A percentile compares a stretch with the other conserved stretches of the same genome.
Conservation (phyloP, 208 protist genomes). For the Acanthamoeba castellanii region DNA sequence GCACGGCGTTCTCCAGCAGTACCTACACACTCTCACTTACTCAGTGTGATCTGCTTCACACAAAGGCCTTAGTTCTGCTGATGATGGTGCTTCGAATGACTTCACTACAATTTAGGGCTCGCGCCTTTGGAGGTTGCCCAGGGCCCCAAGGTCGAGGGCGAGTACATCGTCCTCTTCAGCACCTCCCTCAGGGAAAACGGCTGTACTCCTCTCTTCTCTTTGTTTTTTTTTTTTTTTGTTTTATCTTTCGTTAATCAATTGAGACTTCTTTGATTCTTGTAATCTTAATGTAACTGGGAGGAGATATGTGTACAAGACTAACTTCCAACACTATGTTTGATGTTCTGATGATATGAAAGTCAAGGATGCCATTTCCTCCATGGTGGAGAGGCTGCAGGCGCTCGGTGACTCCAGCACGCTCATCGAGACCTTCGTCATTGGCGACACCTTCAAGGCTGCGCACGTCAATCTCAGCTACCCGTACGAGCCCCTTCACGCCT, state of each 20-base stretch:
- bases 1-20: neutral
- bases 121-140: no score
- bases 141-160: neutral
- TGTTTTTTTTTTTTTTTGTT: no score
- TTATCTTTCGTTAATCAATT: neutral
- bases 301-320: no score
- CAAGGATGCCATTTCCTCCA: no score
- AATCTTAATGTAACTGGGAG: no score
- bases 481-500: neutral
- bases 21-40: neutral
- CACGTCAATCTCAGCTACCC: neutral
- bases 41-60: neutral
- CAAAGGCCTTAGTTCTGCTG: neutral
- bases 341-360: no score
- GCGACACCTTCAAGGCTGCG: constrained; percentile 1
- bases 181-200: neutral
- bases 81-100: neutral
- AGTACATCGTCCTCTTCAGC: constrained; percentile 63
- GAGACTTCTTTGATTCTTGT: neutral
- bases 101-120: no score
- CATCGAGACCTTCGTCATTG: neutral
- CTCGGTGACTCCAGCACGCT: neutral
- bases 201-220: no score
- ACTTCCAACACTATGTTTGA: no score
- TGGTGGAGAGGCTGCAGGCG: neutral